Percentiles rank a stretch among this genome's conserved stretches.
Conservation (phyloP, 2,329 filamentous ascomycete genomes). For the Pyrenophora tritici-repentis region DNA sequence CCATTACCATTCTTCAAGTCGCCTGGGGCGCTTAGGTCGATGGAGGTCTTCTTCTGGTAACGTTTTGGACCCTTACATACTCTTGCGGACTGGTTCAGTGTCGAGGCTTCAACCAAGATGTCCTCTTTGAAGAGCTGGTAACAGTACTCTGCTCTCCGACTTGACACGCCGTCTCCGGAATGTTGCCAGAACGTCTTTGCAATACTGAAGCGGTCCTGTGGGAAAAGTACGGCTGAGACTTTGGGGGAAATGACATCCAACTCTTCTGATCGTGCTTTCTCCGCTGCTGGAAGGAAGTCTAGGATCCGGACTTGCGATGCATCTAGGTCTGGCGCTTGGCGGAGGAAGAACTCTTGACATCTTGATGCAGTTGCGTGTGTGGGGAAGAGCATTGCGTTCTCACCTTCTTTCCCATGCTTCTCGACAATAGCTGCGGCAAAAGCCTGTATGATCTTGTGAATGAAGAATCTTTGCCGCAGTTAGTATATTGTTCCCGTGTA, state of each 20-base stretch:
- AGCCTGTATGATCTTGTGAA: conserved; percentile 79
- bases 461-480: conserved; percentile 74
- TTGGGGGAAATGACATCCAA: conserved; percentile 51
- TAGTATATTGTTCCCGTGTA: conserved; percentile 5
- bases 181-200: conserved; percentile 99
- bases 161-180: conserved; percentile 88
- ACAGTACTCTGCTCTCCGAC: conserved; percentile 88
- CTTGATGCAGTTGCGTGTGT: conserved; percentile 70
- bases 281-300: conserved; percentile 66
- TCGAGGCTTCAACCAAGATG: conserved; percentile 60
- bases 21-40: conserved; percentile 47
- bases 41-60: conserved; percentile 70
- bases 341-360: conserved; percentile 74
- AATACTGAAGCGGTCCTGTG: conserved; percentile 66
- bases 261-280: conserved; percentile 57
- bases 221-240: conserved; percentile 67
- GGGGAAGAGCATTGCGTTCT: conserved; percentile 83
- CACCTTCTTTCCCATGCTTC: conserved; percentile 64
- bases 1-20: conserved; percentile 29
- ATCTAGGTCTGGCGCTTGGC: conserved; percentile 60
- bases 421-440: conserved; percentile 71
- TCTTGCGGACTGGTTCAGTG: conserved; percentile 45
- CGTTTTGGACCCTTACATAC: conserved; percentile 73
- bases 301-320: conserved; percentile 59
- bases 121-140: conserved; percentile 74